Evolutionary conservation across 179 eudicot species (phyloP), one percentile per base, ranked within the genome.

Genomic region (Camellia oleifera): DNA sequence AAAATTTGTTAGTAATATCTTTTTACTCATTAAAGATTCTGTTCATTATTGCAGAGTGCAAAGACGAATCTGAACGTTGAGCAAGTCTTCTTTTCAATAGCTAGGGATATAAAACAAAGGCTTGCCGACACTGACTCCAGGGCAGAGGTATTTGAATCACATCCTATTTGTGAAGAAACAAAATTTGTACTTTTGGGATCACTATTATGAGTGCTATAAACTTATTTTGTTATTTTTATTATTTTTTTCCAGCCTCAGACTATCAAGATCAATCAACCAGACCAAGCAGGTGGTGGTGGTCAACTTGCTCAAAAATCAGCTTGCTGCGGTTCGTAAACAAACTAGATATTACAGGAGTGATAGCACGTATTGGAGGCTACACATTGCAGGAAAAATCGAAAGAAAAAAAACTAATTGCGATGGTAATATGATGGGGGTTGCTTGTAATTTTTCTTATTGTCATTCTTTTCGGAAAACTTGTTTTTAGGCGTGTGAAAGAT

Each of bases 81-180:
- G 87, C 86, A 92, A 79, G 97, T 90, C 74, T 93, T 93, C 94
- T 92, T 89, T 83, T 93, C 98, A 82, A 93, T 93, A 79, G 98
- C 87, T 53, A 90, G 89, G 88, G 97, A 93, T 82, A 93, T 93
- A 65, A 93, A 93, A 89, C 94, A 93, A 88, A 87, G 98, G 82
- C 97, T 93, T 69, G 89, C 98, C 50, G 97, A 92, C 79, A 78
- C 97, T 3, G 98, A 93, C 85, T 78, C 89, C 76, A 89, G 72
- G 84, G 85, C 91, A 57, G 94, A 92, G 92, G 97, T 93, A 88
- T 32, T 11, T 58, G 77, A 60, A 58, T 44, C 32, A 10, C 44
- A 10, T 48, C 61, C 77, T 71, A 4, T 26, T 32, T 45, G 7
- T 60, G 69, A 70, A 60, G 14, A 58, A 18, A 15, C 46, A 12